Base-by-base conservation (phyloP, 2,329 filamentous ascomycete genomes). In the Cladosporium sp. region DNA sequence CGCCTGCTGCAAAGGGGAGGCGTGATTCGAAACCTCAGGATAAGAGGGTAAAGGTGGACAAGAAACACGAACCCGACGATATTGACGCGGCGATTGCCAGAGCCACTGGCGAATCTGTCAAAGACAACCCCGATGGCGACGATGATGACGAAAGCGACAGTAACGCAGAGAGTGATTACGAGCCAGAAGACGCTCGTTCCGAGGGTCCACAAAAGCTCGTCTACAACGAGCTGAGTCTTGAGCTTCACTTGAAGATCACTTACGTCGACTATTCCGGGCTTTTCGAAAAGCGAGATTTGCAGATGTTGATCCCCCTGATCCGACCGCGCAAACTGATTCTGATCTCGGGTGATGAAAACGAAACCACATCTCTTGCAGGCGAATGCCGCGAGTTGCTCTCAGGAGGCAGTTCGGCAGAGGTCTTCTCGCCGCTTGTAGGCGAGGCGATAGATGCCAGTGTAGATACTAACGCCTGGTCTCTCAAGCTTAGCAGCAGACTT, bases 381-480 rank as follows among this genome's bases (percentile, higher is more conserved):
- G 89, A 95, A 67, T 95, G 89, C 67, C 82, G 84, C 53, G 83
- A 83, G 59, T 73, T 90, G 0, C 69, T 83, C 5, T 66, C 69
- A 29, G 72, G 73, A 38, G 56, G 54, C n/a, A 58, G 47, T 27
- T 51, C 43, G 3, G 56, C 58, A 13, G 57, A 60, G 19, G 88
- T 98, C 4, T 92, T 92, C 64, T 90, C 88, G 0, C 93, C 93
- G 1, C 69, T 73, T 8, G 74, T 88, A n/a, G 90, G 90, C 19
- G 74, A 78, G 29, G 74, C 77, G 12, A 78, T 98, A 36, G 85
- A 98, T 67, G 93, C 92, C 11, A 96, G 91, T 62, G 92, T 97
- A 36, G 93, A 98, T 66, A 97, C 92, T 4, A 96, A 97, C 65
- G 91, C 93, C 3, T 98, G 94, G 93, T 85, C 88, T 19, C 87